Conservation (phyloP, 2,329 filamentous ascomycete species). For the Allantophomopsis lycopodina region DNA sequence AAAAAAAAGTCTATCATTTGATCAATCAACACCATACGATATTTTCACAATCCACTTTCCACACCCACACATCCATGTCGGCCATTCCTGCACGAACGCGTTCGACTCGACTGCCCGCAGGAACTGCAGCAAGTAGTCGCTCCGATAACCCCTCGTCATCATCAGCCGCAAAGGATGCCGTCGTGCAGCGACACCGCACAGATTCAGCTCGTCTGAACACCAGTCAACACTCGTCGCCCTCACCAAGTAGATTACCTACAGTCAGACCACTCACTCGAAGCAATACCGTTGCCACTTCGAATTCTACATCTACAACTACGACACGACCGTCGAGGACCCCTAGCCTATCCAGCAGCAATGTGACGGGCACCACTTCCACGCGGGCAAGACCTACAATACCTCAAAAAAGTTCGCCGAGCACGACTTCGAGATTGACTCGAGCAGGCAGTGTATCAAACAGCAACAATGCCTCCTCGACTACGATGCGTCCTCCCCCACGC, state of each 20-base stretch:
- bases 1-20: too few species aligned
- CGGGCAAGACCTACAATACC: too few species aligned
- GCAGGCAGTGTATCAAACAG: too few species aligned
- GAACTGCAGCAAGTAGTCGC: not conserved
- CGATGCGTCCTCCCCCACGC: too few species aligned
- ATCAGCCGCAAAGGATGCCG: too few species aligned
- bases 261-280: conserved; percentile 7
- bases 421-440: too few species aligned
- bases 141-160: too few species aligned
- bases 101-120: not conserved
- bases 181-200: too few species aligned
- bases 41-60: not conserved
- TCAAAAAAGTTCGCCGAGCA: too few species aligned
- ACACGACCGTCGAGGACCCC: conserved; percentile 10
- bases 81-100: not conserved
- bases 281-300: conserved; percentile 7
- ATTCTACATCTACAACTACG: conserved; percentile 1
- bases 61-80: not conserved
- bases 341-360: conserved; percentile 8
- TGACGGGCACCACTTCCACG: too few species aligned
- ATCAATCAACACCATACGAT: too few species aligned
- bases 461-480: too few species aligned
- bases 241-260: conserved; percentile 17
- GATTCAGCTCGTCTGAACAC: conserved; percentile 1
- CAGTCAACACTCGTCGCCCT: conserved; percentile 6